phyloP scores from a whole-genome alignment of 2,329 filamentous ascomycete species.

The Ophiocordyceps camponoti-leonardi region DNA sequence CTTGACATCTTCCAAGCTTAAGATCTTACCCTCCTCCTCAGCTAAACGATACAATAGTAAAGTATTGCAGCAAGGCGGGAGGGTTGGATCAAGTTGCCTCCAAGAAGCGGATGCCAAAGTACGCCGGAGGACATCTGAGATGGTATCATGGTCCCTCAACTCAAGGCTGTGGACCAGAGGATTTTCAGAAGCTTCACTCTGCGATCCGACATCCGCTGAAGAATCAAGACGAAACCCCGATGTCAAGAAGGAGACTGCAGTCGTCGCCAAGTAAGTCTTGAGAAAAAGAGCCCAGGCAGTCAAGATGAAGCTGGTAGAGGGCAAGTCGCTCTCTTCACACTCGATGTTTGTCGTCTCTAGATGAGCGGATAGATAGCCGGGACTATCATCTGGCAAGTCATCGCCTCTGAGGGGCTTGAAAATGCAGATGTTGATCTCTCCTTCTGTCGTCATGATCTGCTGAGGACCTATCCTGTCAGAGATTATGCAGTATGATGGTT shows the following conservation, averaged over 20 bases:
- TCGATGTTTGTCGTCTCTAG: not conserved
- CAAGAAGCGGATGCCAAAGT: not conserved
- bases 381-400: not conserved
- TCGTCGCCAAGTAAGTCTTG: not conserved
- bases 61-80: not conserved
- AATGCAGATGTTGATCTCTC: not conserved
- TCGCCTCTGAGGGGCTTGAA: not conserved
- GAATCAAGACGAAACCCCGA: not conserved
- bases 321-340: not conserved
- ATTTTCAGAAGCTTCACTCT: not conserved
- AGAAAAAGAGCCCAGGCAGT: not conserved
- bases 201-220: not conserved
- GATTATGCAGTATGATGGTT: not conserved
- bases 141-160: not conserved
- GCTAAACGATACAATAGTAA: not conserved
- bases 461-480: not conserved
- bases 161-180: not conserved
- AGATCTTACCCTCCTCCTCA: not conserved
- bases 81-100: not conserved
- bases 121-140: not conserved
- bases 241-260: not conserved
- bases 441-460: not conserved
- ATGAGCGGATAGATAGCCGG: not conserved
- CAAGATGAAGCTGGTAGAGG: not conserved
- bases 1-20: not conserved